A percentile compares a stretch with the other conserved stretches of the same genome.
phyloP scores from a whole-genome alignment of 2,329 filamentous ascomycete genomes.

The Orbilia quercus region DNA sequence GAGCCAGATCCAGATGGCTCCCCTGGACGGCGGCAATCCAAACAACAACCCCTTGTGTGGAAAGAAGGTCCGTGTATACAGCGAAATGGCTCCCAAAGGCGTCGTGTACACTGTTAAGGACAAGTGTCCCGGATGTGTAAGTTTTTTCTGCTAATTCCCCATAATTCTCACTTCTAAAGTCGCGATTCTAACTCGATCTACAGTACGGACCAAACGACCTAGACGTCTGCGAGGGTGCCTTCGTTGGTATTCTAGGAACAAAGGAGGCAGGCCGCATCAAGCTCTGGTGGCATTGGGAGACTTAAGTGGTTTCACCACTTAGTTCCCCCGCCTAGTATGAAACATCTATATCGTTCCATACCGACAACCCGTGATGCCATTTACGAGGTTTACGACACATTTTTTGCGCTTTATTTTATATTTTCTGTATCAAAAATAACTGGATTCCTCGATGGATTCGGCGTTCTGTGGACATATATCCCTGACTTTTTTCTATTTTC shows the following conservation, averaged over 20 bases:
- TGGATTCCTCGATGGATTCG: conserved; percentile 55
- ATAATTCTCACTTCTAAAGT: neutral
- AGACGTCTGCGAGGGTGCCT: conserved; percentile 36
- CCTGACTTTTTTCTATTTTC: conserved; percentile 6
- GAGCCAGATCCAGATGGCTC: conserved; percentile 36
- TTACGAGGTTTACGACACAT: conserved; percentile 48
- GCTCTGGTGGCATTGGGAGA: conserved; percentile 41
- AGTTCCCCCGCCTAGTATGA: conserved; percentile 27
- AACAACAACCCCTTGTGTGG: conserved; percentile 49
- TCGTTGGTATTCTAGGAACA: conserved; percentile 32
- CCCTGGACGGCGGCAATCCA: conserved; percentile 39
- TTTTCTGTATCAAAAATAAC: conserved; percentile 27
- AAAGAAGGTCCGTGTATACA: conserved; percentile 44
- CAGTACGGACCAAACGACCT: conserved; percentile 26
- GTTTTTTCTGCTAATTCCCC: conserved; percentile 22
- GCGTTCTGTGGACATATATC: conserved; percentile 38
- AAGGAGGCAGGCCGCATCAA: conserved; percentile 39
- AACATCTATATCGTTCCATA: conserved; percentile 20
- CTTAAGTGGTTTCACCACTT: conserved; percentile 17
- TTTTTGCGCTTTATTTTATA: conserved; percentile 9
- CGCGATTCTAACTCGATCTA: conserved; percentile 16
- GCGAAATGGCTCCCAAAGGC: conserved; percentile 47
- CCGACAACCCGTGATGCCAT: conserved; percentile 36
- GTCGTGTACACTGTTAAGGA: conserved; percentile 42
- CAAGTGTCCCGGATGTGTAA: conserved; percentile 56